Evolutionary conservation across 1,284 basidiomycete species (phyloP).

Genomic region (Boletus semigastroideus): DNA sequence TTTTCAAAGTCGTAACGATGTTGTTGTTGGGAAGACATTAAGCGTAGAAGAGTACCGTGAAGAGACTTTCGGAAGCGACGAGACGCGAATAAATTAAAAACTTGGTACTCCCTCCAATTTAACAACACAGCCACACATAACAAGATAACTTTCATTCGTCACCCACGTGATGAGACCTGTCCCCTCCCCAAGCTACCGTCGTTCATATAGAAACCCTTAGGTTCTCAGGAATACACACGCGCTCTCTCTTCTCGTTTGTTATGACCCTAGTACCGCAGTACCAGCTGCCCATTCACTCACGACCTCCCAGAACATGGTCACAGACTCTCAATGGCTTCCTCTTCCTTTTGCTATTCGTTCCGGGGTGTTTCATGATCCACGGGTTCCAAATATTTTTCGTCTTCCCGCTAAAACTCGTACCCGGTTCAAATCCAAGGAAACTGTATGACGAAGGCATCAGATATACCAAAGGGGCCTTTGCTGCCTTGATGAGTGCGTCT

Average conservation of each 20-base stretch:
- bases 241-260: not conserved
- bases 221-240: slow-evolving; percentile 1
- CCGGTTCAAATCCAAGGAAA: slow-evolving; percentile 41
- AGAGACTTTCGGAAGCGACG: not conserved
- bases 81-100: slow-evolving; percentile 17
- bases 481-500: slow-evolving; percentile 65
- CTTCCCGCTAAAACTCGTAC: slow-evolving; percentile 59
- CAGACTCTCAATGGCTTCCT: slow-evolving; percentile 51
- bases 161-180: slow-evolving; percentile 19
- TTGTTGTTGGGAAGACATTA: not conserved
- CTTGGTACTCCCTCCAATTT: not conserved
- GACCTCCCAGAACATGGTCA: slow-evolving; percentile 57
- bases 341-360: slow-evolving; percentile 63
- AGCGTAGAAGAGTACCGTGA: not conserved
- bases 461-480: slow-evolving; percentile 84
- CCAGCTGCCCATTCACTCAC: slow-evolving; percentile 55
- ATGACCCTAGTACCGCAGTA: slow-evolving; percentile 37
- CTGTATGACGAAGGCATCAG: slow-evolving; percentile 69
- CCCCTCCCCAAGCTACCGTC: not conserved
- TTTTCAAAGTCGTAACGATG: not conserved
- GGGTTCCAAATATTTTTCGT: slow-evolving; percentile 69
- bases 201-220: slow-evolving; percentile 14
- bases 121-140: not conserved
- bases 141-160: too few relatives aligned
- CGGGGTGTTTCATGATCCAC: slow-evolving; percentile 69